These are phyloP conservation scores for Helichrysum umbraculigerum DNA, from an alignment of 129 eudicot genomes.

Conservation along the genomic window DNA sequence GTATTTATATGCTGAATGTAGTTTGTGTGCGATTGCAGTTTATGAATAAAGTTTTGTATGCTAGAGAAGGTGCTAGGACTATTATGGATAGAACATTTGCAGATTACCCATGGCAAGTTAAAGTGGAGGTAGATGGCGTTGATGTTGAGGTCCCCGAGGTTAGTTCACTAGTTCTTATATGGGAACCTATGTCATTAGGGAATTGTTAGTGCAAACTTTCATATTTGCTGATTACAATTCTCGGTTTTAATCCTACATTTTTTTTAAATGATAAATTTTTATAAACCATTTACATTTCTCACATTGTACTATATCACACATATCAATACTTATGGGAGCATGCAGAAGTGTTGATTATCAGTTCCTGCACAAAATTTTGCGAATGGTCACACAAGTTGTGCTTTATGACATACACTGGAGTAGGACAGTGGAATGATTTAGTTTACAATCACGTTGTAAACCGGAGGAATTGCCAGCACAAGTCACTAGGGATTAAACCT, in stretches of 20 bases:
- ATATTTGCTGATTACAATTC: background rate
- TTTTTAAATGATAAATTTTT: background rate
- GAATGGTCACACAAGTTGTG: background rate
- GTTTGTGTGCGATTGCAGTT: slow-evolving; percentile 55
- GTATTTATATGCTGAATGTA: slow-evolving; percentile 25
- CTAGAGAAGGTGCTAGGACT: slow-evolving; percentile 97
- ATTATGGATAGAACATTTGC: slow-evolving; percentile 96
- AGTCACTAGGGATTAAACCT: too few relatives aligned
- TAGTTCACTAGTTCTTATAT: slow-evolving; percentile 17
- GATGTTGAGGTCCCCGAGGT: slow-evolving; percentile 99
- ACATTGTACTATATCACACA: background rate
- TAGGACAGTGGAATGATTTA: too few relatives aligned
- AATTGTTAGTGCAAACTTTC: background rate
- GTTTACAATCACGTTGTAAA: too few relatives aligned
- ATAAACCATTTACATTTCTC: background rate
- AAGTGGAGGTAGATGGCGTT: slow-evolving; percentile 90
- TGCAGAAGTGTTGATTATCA: background rate
- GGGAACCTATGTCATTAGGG: background rate
- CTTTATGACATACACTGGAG: background rate
- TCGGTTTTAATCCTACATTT: background rate
- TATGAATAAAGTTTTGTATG: slow-evolving; percentile 96
- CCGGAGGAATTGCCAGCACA: too few relatives aligned
- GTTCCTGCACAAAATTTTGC: background rate
- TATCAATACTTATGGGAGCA: background rate
- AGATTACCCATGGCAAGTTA: slow-evolving; percentile 96